Percentiles rank a stretch among this genome's conserved stretches.
phyloP scores from a whole-genome alignment of 495 filamentous ascomycete genomes.

The Podospora fimiseda region DNA sequence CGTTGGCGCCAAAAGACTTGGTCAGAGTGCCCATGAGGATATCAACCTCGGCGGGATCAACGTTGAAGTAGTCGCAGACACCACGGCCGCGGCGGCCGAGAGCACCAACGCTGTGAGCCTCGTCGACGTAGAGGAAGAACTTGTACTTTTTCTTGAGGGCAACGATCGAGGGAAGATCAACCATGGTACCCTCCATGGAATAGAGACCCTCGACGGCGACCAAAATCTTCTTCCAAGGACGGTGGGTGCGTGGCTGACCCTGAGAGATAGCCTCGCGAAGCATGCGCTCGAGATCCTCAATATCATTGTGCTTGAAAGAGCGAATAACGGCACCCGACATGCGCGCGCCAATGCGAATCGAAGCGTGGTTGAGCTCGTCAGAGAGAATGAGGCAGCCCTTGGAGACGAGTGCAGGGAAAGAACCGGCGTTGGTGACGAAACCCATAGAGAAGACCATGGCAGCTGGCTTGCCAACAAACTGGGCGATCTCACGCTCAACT shows the following conservation, averaged over 20 bases:
- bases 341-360: constrained; percentile 90
- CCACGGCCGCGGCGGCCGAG: constrained; percentile 82
- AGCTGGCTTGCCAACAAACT: constrained; percentile 86
- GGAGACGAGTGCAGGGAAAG: constrained; percentile 83
- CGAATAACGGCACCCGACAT: constrained; percentile 89
- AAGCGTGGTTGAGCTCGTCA: constrained; percentile 95
- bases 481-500: constrained; percentile 81
- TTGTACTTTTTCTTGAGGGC: constrained; percentile 90
- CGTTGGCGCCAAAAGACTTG: constrained; percentile 97
- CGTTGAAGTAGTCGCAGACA: constrained; percentile 93
- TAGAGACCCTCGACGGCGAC: constrained; percentile 96
- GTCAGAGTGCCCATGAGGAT: constrained; percentile 97
- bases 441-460: constrained; percentile 99
- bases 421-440: constrained; percentile 85
- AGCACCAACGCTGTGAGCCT: constrained; percentile 94
- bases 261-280: constrained; percentile 90
- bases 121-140: constrained; percentile 90
- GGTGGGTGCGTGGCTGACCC: constrained; percentile 92
- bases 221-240: constrained; percentile 97
- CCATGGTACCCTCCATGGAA: constrained; percentile 99
- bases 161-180: constrained; percentile 82
- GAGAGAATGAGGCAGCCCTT: constrained; percentile 92
- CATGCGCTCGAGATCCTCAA: constrained; percentile 73
- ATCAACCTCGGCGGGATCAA: constrained; percentile 83
- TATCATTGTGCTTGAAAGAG: constrained; percentile 97